Evolutionary conservation across 495 filamentous ascomycete species (phyloP).

Genomic region (Penicillium pulvis): DNA sequence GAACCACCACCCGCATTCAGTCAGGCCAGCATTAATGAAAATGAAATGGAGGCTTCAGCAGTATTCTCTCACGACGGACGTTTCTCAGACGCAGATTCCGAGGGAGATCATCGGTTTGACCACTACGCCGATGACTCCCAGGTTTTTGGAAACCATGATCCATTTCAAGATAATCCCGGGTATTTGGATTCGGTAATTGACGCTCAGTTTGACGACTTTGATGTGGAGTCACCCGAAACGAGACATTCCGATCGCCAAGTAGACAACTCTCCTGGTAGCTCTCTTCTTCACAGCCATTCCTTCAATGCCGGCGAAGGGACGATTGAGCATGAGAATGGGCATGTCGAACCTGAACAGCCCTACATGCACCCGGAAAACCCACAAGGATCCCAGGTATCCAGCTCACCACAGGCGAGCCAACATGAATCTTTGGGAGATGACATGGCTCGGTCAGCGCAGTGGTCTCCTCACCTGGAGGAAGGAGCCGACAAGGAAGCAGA

Average conservation of each 20-base stretch:
- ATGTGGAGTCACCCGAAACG: conserved; percentile 28
- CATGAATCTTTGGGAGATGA: neutral
- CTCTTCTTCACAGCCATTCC: neutral
- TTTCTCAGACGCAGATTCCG: conserved; percentile 49
- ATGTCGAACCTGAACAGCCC: neutral
- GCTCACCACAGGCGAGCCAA: conserved; percentile 5
- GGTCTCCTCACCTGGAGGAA: conserved; percentile 4
- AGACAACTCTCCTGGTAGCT: conserved; percentile 2
- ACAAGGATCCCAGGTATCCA: neutral
- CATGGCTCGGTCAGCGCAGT: neutral
- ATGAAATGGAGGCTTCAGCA: conserved; percentile 34
- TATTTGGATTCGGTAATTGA: conserved; percentile 53
- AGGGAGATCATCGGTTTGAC: conserved; percentile 29
- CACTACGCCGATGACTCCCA: conserved; percentile 36
- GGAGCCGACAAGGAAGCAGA: conserved; percentile 5
- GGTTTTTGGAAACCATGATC: conserved; percentile 35
- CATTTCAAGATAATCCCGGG: conserved; percentile 46
- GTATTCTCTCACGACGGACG: conserved; percentile 42
- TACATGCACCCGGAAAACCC: neutral
- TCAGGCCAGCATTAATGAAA: conserved; percentile 2
- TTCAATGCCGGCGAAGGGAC: neutral
- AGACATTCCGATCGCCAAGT: neutral
- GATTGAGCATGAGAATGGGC: neutral
- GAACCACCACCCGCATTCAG: conserved; percentile 26
- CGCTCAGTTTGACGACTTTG: conserved; percentile 46